These are phyloP conservation scores for Globisporangium nunn DNA, from an alignment of 352 stramenopile genomes.

Conservation along the genomic window DNA sequence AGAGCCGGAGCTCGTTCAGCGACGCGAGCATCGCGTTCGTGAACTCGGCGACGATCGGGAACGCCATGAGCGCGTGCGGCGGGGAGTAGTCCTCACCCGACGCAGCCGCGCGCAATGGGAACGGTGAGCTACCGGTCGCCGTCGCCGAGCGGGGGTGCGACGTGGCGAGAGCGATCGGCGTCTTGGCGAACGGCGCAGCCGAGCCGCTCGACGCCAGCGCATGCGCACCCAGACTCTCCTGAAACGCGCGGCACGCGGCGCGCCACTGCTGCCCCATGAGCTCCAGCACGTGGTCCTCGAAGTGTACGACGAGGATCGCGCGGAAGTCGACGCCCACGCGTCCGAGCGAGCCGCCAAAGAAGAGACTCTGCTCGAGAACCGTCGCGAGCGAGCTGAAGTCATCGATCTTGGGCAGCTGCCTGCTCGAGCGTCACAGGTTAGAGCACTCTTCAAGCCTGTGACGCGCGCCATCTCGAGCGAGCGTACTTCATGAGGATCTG, in stretches of 20 bases:
- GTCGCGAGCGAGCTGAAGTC: slow-evolving; percentile 78
- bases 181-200: slow-evolving; percentile 27
- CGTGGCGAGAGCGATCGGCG: slow-evolving; percentile 50
- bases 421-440: slow-evolving; percentile 16
- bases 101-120: slow-evolving; percentile 4
- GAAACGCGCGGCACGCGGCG: slow-evolving; percentile 49
- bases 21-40: slow-evolving; percentile 76
- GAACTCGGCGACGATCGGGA: slow-evolving; percentile 79
- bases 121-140: slow-evolving; percentile 6
- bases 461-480: background rate
- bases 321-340: slow-evolving; percentile 81
- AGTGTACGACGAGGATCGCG: slow-evolving; percentile 71
- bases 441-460: too few species aligned
- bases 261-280: slow-evolving; percentile 59
- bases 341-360: slow-evolving; percentile 76
- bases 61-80: slow-evolving; percentile 78
- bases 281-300: slow-evolving; percentile 72
- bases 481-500: slow-evolving; percentile 72
- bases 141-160: slow-evolving; percentile 40
- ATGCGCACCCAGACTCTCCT: slow-evolving; percentile 44
- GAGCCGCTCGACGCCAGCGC: slow-evolving; percentile 14
- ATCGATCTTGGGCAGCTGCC: slow-evolving; percentile 78
- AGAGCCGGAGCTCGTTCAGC: slow-evolving; percentile 82
- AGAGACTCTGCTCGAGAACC: slow-evolving; percentile 79
- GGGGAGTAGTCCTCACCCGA: slow-evolving; percentile 44